These are phyloP conservation scores for Lathyrus aphaca DNA, from an alignment of 306 rosid genomes.

Conservation along the genomic window DNA sequence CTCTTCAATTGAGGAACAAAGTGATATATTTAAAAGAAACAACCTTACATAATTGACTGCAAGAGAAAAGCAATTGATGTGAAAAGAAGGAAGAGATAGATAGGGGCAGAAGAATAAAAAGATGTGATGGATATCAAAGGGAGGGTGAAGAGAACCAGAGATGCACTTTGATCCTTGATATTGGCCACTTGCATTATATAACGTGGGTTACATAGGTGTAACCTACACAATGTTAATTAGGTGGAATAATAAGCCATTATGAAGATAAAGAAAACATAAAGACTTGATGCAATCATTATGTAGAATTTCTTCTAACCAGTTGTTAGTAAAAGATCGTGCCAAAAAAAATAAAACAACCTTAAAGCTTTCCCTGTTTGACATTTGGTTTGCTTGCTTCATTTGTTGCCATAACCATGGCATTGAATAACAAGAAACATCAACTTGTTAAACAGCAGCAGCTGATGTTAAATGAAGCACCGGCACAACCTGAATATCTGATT, in stretches of 20 bases:
- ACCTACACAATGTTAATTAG: not conserved
- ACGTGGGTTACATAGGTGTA: too few species aligned
- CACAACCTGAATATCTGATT: constrained; percentile 16
- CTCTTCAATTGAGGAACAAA: too few species aligned
- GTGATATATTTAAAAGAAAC: too few species aligned
- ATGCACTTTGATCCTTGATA: too few species aligned
- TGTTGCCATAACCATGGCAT: constrained; percentile 32
- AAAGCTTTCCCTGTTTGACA: constrained; percentile 30
- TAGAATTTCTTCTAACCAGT: not conserved
- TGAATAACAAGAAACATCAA: constrained; percentile 32
- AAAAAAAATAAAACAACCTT: constrained; percentile 25
- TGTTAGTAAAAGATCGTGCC: not conserved
- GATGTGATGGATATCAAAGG: too few species aligned
- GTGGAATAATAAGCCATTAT: not conserved
- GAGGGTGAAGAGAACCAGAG: too few species aligned
- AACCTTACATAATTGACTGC: too few species aligned
- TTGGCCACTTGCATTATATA: too few species aligned
- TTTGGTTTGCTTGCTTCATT: constrained; percentile 32
- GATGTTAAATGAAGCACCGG: constrained; percentile 25
- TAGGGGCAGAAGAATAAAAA: too few species aligned
- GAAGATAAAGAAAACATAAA: not conserved
- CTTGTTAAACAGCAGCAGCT: constrained; percentile 17
- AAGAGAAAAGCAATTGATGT: too few species aligned
- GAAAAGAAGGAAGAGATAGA: too few species aligned
- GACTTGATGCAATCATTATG: not conserved